Evolutionary conservation across 768 basidiomycete genomes (phyloP), one percentile per base, ranked within the genome.

Genomic region (Lentinula boryana): DNA sequence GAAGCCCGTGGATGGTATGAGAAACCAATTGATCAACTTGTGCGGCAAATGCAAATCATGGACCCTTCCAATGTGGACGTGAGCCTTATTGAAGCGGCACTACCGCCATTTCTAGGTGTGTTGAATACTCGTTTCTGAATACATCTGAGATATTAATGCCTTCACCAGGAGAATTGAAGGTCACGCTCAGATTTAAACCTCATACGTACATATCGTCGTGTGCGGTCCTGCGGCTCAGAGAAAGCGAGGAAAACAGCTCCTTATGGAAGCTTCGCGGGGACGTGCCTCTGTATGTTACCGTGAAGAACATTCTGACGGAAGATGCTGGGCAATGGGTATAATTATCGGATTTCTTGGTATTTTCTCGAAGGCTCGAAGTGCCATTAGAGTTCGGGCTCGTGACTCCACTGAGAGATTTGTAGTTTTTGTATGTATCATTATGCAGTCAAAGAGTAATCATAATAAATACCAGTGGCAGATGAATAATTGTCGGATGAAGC

Each of bases 1-100:
- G 75, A 75, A 66, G 69, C 75, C 35, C 81, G 89, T 56, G 91
- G 91, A 13, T 93, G 91, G 91, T 87, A 83, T 66, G 81, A 84
- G 61, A 74, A 68, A 5, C 74, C 83, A 23, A 74, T 85, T 54
- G 85, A 85, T 54, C 73, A 71, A 21, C 80, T 85, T 31, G 75
- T 87, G 48, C 76, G 80, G 56, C 75, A 74, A 44, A 66, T 92
- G 63, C 85, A 32, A 50, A 12, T 48, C 16, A 48, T 46, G 44
- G 57, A 85, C 68, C 73, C 75, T 32, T 62, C 84, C 69, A 62
- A 65, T 5, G 60, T 70, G 60, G 74, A 76, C 46, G 71, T 89
- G 66, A 74, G 74, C 36, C 80, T 89, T 50, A 79, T 84, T 58
- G 70, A 84, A 43, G 75, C 74, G 87, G 65, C 74, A 78, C 23